Conservation (phyloP, 2,329 filamentous ascomycete genomes). For the Lachnellula cervina region DNA sequence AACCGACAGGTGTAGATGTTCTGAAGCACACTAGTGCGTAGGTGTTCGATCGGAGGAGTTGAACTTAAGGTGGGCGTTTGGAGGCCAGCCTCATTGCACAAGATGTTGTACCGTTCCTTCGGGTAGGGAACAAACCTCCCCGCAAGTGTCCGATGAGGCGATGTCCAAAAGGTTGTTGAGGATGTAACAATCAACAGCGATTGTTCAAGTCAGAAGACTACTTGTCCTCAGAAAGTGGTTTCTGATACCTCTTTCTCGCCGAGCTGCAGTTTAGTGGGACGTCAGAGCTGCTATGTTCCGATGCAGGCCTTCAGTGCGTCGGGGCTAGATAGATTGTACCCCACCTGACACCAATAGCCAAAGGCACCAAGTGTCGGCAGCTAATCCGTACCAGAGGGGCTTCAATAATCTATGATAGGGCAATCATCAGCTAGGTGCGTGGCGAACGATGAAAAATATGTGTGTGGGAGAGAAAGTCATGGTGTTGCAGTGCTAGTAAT, state of each 20-base stretch:
- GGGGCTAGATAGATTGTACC: conserved; percentile 20
- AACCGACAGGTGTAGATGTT: conserved; percentile 11
- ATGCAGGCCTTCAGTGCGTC: conserved; percentile 23
- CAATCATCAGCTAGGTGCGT: conserved; percentile 26
- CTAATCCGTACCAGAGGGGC: conserved; percentile 26
- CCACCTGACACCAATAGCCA: conserved; percentile 19
- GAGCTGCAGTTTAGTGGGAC: conserved; percentile 24
- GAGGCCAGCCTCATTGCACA: conserved; percentile 23
- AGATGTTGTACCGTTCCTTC: conserved; percentile 7
- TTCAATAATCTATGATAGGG: conserved; percentile 27
- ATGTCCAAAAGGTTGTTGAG: conserved; percentile 2
- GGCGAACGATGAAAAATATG: conserved; percentile 14
- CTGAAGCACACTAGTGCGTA: conserved; percentile 11
- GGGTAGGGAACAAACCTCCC: conserved; percentile 3
- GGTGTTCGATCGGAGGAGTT: conserved; percentile 1
- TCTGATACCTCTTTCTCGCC: conserved; percentile 15
- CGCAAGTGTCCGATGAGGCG: not conserved
- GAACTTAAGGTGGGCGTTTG: conserved; percentile 11
- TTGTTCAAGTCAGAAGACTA: conserved; percentile 18
- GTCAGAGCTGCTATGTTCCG: conserved; percentile 28
- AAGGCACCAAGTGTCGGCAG: conserved; percentile 28
- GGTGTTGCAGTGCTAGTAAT: conserved; percentile 24
- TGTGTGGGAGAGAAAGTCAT: conserved; percentile 13
- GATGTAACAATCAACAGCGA: conserved; percentile 5
- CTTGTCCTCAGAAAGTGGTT: conserved; percentile 2